Conservation (phyloP, 257 asterid genomes). For the Henckelia pumila region DNA sequence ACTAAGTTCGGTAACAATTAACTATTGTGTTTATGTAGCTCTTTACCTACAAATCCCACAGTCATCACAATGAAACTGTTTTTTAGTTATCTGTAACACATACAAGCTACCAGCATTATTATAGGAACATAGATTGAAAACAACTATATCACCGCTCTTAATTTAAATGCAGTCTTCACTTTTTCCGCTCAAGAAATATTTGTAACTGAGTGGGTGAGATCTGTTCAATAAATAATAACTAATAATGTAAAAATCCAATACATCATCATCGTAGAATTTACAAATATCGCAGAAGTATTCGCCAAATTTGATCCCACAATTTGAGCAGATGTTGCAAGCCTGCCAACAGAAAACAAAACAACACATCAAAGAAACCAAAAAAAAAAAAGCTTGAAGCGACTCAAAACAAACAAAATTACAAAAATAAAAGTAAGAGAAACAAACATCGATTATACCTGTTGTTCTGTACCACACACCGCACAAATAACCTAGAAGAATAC, state of each 20-base stretch:
- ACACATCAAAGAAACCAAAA: constrained; percentile 16
- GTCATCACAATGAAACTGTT: constrained; percentile 81
- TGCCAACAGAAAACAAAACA: constrained; percentile 26
- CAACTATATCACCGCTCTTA: constrained; percentile 2
- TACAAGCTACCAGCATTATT: constrained; percentile 27
- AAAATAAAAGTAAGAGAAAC: not conserved
- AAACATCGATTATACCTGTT: constrained; percentile 35
- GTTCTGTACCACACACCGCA: constrained; percentile 58
- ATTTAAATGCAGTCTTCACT: constrained; percentile 18
- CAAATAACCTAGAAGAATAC: constrained; percentile 48
- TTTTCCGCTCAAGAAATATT: not conserved
- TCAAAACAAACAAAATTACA: constrained; percentile 6
- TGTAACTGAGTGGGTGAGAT: too few relatives aligned
- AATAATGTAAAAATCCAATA: constrained; percentile 28
- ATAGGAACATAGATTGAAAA: constrained; percentile 17
- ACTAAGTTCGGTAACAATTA: not conserved
- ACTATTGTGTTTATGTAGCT: constrained; percentile 4
- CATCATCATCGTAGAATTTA: constrained; percentile 83
- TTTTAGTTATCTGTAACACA: constrained; percentile 50
- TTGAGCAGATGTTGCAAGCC: constrained; percentile 63
- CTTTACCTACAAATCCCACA: constrained; percentile 94
- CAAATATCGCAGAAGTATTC: constrained; percentile 82
- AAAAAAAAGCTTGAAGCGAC: constrained; percentile 10
- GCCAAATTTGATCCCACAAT: constrained; percentile 81
- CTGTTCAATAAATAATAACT: too few relatives aligned